Conservation (phyloP, 1,139 yeast genomes). For the Taphrina confusa region DNA sequence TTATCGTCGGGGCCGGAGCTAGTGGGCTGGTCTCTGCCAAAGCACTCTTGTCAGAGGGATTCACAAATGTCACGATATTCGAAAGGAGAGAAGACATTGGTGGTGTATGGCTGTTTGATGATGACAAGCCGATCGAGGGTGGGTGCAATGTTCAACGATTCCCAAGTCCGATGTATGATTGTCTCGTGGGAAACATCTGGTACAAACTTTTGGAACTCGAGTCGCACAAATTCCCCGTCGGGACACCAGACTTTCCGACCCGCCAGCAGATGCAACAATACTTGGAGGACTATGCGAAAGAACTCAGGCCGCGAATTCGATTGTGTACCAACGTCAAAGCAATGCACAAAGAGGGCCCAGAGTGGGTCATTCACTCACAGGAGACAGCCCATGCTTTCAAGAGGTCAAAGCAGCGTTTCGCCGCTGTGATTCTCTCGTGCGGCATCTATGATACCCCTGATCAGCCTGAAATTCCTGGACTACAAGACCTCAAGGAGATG, state of each 20-base stretch:
- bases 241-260: conserved; percentile 9
- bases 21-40: conserved; percentile 62
- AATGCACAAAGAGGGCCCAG: conserved; percentile 56
- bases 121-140: conserved; percentile 32
- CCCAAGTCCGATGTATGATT: conserved; percentile 39
- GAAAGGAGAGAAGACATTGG: conserved; percentile 56
- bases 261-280: conserved; percentile 48
- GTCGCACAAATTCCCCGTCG: conserved; percentile 8
- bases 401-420: conserved; percentile 50
- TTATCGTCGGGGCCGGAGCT: conserved; percentile 64
- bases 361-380: conserved; percentile 48
- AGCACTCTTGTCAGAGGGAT: conserved; percentile 55
- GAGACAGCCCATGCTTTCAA: conserved; percentile 41
- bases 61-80: conserved; percentile 53
- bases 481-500: conserved; percentile 53
- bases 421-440: conserved; percentile 17
- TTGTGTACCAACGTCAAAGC: background rate
- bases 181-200: conserved; percentile 20
- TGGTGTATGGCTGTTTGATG: conserved; percentile 53
- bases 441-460: conserved; percentile 26
- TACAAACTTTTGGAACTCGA: conserved; percentile 1
- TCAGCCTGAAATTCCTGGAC: conserved; percentile 56
- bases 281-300: conserved; percentile 52
- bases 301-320: background rate
- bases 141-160: conserved; percentile 18